These are phyloP conservation scores for Pichia kudriavzevii DNA, from an alignment of 1,139 yeast species.

Conservation along the genomic window DNA sequence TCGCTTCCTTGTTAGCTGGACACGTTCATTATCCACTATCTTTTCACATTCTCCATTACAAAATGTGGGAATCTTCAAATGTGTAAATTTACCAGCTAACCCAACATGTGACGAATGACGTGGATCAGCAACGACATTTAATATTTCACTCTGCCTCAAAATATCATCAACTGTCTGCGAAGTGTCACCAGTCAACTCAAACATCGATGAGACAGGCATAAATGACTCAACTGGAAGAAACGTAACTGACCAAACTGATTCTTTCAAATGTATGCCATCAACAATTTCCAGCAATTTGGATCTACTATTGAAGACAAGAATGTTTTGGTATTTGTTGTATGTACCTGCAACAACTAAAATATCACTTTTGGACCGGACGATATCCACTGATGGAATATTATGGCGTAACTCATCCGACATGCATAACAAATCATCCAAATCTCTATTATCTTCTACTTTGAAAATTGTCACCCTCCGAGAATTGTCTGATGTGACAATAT, in stretches of 20 bases:
- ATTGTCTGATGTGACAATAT: conserved; percentile 53
- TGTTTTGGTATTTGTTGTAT: conserved; percentile 1
- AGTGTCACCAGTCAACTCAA: conserved; percentile 39
- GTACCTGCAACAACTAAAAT: conserved; percentile 35
- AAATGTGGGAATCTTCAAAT: conserved; percentile 24
- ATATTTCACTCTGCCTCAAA: conserved; percentile 32
- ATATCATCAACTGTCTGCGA: conserved; percentile 20
- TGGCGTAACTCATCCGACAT: conserved; percentile 41
- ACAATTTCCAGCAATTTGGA: conserved; percentile 6
- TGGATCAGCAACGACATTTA: conserved; percentile 34
- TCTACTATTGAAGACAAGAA: background rate
- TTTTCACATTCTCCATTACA: background rate
- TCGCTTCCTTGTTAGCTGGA: conserved; percentile 4
- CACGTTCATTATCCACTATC: background rate
- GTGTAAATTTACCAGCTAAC: conserved; percentile 37
- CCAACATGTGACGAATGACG: conserved; percentile 40
- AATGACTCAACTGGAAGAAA: conserved; percentile 37
- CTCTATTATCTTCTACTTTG: conserved; percentile 21
- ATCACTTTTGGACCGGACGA: conserved; percentile 27
- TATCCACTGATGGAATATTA: conserved; percentile 53
- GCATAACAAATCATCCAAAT: conserved; percentile 13
- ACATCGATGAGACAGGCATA: conserved; percentile 40
- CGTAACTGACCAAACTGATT: conserved; percentile 34
- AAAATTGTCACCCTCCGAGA: conserved; percentile 41
- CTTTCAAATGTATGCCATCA: conserved; percentile 37